Percentiles rank a stretch among this genome's conserved stretches.
Conservation (phyloP, 2,329 filamentous ascomycete species). For the Cladosporium austrohemisphaericum region DNA sequence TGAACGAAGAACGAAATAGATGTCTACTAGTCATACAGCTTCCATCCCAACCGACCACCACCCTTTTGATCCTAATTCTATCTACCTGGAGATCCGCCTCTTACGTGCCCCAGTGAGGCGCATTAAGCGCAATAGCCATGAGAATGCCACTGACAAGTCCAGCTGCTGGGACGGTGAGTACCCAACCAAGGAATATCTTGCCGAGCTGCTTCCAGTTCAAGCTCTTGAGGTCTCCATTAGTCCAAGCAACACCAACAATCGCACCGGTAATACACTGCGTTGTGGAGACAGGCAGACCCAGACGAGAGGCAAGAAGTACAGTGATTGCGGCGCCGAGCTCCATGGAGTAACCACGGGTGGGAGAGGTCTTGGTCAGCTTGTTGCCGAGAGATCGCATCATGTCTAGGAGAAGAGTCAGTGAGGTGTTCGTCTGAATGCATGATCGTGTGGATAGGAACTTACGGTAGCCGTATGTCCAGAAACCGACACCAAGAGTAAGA, state of each 20-base stretch:
- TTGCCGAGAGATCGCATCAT: constrained; percentile 60
- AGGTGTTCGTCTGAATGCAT: background rate
- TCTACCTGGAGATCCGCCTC: too few species aligned
- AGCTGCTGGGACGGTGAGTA: constrained; percentile 54
- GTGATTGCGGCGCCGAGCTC: constrained; percentile 58
- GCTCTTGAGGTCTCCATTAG: constrained; percentile 52
- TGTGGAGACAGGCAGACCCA: constrained; percentile 59
- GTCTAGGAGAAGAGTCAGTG: constrained; percentile 38
- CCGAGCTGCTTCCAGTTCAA: constrained; percentile 60
- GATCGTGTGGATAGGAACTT: background rate
- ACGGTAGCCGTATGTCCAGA: constrained; percentile 60
- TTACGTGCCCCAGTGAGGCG: constrained; percentile 27
- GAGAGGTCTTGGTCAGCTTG: constrained; percentile 56
- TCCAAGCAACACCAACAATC: constrained; percentile 58
- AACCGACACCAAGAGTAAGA: constrained; percentile 50
- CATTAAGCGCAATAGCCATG: constrained; percentile 49
- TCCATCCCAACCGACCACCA: too few species aligned
- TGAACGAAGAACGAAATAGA: too few species aligned
- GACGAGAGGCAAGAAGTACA: constrained; percentile 58
- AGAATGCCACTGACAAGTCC: constrained; percentile 55
- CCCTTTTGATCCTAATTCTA: too few species aligned
- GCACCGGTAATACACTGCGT: constrained; percentile 61
- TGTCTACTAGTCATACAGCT: too few species aligned
- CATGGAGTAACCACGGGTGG: constrained; percentile 55
- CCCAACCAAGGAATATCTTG: constrained; percentile 58